A percentile compares a stretch with the other conserved stretches of the same genome.
Conservation (phyloP, 352 stramenopile genomes). For the Elongisporangium prolatum region DNA sequence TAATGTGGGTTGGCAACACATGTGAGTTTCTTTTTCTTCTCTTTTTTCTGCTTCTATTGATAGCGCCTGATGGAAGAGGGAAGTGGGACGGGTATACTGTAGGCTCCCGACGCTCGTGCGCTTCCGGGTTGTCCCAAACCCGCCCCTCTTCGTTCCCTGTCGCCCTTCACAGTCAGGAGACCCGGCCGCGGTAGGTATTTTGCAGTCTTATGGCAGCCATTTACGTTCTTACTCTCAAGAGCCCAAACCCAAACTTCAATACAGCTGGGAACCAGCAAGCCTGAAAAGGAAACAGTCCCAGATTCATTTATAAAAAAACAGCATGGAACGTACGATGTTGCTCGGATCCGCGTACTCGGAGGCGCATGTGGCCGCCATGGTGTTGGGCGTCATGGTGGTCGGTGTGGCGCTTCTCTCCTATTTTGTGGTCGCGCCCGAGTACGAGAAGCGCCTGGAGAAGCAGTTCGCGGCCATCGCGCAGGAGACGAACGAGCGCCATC, state of each 20-base stretch:
- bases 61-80: neutral
- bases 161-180: neutral
- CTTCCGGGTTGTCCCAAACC: neutral
- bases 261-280: neutral
- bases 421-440: constrained; percentile 74
- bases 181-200: neutral
- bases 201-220: neutral
- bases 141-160: neutral
- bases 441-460: constrained; percentile 64
- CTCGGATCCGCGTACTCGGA: constrained; percentile 32
- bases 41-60: neutral
- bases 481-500: constrained; percentile 10
- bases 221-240: neutral
- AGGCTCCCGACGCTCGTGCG: neutral
- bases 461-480: constrained; percentile 40
- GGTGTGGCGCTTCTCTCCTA: constrained; percentile 67
- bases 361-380: constrained; percentile 45
- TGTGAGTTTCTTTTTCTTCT: neutral
- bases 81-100: neutral
- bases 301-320: neutral
- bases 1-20: neutral
- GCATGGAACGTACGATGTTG: constrained; percentile 5
- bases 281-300: neutral
- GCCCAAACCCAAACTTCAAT: neutral
- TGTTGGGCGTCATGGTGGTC: constrained; percentile 47